Evolutionary conservation across 192 early-diverging fungal species (phyloP).

Genomic region (Dissophora globulifera): DNA sequence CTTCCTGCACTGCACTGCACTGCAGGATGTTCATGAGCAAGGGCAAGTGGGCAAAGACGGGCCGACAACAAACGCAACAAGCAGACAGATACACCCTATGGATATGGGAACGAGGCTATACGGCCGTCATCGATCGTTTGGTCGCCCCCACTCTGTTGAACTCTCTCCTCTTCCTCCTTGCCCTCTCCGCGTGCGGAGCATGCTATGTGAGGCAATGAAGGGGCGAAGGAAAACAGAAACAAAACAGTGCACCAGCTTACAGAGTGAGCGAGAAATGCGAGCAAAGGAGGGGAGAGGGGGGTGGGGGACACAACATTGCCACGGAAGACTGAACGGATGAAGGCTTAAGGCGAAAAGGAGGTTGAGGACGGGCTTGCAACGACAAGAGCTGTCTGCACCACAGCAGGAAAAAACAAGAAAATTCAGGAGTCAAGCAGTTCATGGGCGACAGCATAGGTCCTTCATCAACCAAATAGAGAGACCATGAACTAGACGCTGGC

Average conservation of each 20-base stretch:
- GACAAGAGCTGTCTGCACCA: too few relatives aligned
- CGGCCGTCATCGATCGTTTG: too few relatives aligned
- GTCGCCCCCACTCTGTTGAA: constrained; percentile 1
- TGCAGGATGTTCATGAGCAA: too few relatives aligned
- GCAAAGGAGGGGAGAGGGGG: background rate
- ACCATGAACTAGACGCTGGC: too few relatives aligned
- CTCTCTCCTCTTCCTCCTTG: too few relatives aligned
- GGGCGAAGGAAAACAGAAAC: constrained; percentile 4
- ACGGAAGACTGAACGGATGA: background rate
- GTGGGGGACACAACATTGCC: background rate
- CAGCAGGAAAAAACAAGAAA: constrained; percentile 5
- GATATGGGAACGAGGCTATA: too few relatives aligned
- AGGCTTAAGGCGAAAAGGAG: constrained; percentile 13
- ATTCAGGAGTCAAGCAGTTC: constrained; percentile 2
- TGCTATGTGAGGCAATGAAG: constrained; percentile 12
- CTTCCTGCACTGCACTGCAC: too few relatives aligned
- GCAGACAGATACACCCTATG: background rate
- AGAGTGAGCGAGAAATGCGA: background rate
- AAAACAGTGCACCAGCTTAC: background rate
- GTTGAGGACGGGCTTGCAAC: background rate
- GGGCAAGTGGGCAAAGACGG: too few relatives aligned
- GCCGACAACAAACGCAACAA: too few relatives aligned
- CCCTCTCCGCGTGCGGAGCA: constrained; percentile 7
- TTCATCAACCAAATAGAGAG: background rate
- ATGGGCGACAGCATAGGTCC: too few relatives aligned